Base-by-base conservation (phyloP, 1,139 yeast species). In the Taphrina wiesneri region DNA sequence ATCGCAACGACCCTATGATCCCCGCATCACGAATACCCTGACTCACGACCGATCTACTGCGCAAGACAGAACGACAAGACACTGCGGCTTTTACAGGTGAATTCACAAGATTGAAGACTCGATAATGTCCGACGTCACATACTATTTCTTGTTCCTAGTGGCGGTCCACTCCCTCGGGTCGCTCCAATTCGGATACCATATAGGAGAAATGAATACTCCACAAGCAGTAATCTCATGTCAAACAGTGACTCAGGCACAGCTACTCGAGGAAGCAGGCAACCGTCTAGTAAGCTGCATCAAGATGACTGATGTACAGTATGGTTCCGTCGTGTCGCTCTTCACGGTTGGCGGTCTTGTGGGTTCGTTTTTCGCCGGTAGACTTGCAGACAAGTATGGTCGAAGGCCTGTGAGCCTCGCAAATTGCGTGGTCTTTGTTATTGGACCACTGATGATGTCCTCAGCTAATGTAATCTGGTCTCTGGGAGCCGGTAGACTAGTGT, bases 291-390 rank as follows among this genome's bases (percentile, higher is more conserved):
- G 15, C 71, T 85, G 97, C 75, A 83, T 90, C 32, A 81, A 84
- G 0, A 80, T 89, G 80, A 77, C 81, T 23, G 83, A 86, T 17
- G 81, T 83, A 57, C 87, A 88, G 68, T 78, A 89, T 56, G 98
- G 97, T 0, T 76, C 88, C 30, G 86, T 87, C n/a, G 91, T 96
- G 0, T 86, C 96, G 0, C 83, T 89, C 30, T 90, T 88, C 75
- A 86, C 95, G 46, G 80, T 92, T 66, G 98, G 99, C 7, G 98
- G 98, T 0, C 79, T 92, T 25, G 66, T 87, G 6, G 91, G 96
- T 0, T 90, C 97, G 0, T 78, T 86, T 9, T 78, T 83, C 71
- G 89, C 91, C 1, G 93, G 96, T 0, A 72, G 78, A 11, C 69
- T 89, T n/a, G 87, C 96, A 13, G 89, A 88, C 70, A 73, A 73